Percentiles rank a stretch among this genome's conserved stretches.
Conservation (phyloP, 148 eudicot genomes). For the Cornus florida region DNA sequence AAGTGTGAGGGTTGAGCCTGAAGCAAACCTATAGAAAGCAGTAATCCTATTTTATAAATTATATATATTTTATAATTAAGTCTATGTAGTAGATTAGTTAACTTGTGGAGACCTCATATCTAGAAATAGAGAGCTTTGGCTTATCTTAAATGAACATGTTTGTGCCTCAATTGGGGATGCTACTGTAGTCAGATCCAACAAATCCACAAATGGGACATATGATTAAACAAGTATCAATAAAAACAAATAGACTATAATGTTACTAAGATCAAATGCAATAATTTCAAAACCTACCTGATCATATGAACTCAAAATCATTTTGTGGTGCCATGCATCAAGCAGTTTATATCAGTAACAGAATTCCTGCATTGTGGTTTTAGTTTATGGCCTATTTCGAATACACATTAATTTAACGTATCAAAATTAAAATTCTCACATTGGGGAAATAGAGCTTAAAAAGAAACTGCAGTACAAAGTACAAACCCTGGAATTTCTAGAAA, state of each 20-base stretch:
- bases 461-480: conserved; percentile 7
- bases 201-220: background rate
- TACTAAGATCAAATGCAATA: too few species aligned
- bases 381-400: background rate
- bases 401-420: background rate
- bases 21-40: too few species aligned
- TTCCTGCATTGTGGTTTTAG: background rate
- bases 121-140: background rate
- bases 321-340: background rate
- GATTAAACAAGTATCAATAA: background rate
- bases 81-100: too few species aligned
- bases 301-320: background rate
- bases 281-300: background rate
- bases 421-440: background rate
- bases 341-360: background rate
- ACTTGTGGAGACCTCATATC: too few species aligned
- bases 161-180: background rate
- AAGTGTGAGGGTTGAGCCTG: too few species aligned
- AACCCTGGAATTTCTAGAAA: conserved; percentile 91
- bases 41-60: too few species aligned
- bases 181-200: background rate
- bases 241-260: background rate
- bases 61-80: too few species aligned
- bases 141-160: background rate
- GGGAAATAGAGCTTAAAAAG: background rate